Evolutionary conservation across 2,329 filamentous ascomycete genomes (phyloP).

Genomic region (Cytospora piceae): DNA sequence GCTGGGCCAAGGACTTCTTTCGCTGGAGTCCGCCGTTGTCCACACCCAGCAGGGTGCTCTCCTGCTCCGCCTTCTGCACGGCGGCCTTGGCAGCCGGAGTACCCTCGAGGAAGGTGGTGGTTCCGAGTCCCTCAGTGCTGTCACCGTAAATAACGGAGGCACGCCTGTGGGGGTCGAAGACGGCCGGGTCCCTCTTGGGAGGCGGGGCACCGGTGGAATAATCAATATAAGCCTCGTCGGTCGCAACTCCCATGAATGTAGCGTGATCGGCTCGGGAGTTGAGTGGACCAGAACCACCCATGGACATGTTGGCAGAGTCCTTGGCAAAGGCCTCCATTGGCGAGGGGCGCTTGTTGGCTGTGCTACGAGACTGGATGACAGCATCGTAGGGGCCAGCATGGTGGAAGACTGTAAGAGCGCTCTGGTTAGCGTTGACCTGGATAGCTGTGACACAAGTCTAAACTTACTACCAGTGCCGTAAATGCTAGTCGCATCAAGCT

Average conservation of each 20-base stretch:
- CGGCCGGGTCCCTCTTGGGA: slow-evolving; percentile 47
- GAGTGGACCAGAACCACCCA: slow-evolving; percentile 85
- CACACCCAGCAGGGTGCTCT: slow-evolving; percentile 60
- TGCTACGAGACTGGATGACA: slow-evolving; percentile 91
- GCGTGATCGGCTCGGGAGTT: slow-evolving; percentile 82
- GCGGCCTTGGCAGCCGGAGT: slow-evolving; percentile 82
- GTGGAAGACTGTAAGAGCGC: slow-evolving; percentile 73
- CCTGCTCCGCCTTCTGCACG: slow-evolving; percentile 75
- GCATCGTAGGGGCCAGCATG: slow-evolving; percentile 98
- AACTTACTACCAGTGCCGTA: slow-evolving; percentile 86
- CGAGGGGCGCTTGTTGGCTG: slow-evolving; percentile 77
- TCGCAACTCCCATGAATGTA: slow-evolving; percentile 79
- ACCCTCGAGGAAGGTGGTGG: slow-evolving; percentile 93
- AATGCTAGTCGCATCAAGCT: slow-evolving; percentile 93
- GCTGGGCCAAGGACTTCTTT: slow-evolving; percentile 94
- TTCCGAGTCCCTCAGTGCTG: slow-evolving; percentile 82
- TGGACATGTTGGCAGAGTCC: slow-evolving; percentile 86
- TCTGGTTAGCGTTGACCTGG: slow-evolving; percentile 7
- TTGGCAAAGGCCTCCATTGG: slow-evolving; percentile 97
- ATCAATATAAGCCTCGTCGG: slow-evolving; percentile 85
- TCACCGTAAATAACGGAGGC: slow-evolving; percentile 81
- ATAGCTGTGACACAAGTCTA: background rate
- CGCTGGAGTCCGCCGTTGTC: slow-evolving; percentile 69
- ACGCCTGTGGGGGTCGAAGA: slow-evolving; percentile 71
- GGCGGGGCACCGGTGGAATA: slow-evolving; percentile 54